Evolutionary conservation across 1,284 basidiomycete species (phyloP).

Genomic region (Kwoniella shivajii): DNA sequence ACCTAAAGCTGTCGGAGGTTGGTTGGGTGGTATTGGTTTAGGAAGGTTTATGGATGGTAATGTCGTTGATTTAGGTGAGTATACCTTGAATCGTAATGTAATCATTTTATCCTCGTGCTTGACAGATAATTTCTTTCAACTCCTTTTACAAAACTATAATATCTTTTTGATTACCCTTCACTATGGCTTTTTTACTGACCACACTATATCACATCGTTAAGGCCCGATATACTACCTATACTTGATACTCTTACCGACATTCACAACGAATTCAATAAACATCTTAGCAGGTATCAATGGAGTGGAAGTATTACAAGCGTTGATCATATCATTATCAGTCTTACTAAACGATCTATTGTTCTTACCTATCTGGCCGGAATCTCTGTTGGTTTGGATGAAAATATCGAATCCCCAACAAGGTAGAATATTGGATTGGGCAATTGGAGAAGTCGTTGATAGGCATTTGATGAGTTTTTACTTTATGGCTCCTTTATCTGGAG

Average conservation of each 20-base stretch:
- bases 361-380: slow-evolving; percentile 64
- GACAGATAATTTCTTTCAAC: neutral
- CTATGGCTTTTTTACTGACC: neutral
- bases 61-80: slow-evolving; percentile 82
- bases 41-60: slow-evolving; percentile 57
- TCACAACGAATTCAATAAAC: slow-evolving; percentile 98
- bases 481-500: slow-evolving; percentile 90
- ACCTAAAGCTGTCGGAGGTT: slow-evolving; percentile 71
- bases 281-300: slow-evolving; percentile 98
- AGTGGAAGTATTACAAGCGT: slow-evolving; percentile 88
- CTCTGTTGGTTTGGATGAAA: slow-evolving; percentile 76
- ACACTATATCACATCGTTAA: slow-evolving; percentile 42
- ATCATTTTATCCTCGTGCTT: neutral
- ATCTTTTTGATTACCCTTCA: neutral
- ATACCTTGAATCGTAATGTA: neutral
- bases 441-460: slow-evolving; percentile 77
- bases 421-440: slow-evolving; percentile 48
- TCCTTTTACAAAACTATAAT: neutral
- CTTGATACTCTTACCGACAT: slow-evolving; percentile 93
- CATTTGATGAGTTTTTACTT: slow-evolving; percentile 96
- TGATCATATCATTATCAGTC: slow-evolving; percentile 89
- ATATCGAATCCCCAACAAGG: slow-evolving; percentile 58
- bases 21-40: slow-evolving; percentile 56
- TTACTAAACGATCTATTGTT: slow-evolving; percentile 90
- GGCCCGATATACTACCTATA: slow-evolving; percentile 95